Conservation (phyloP, 2,329 filamentous ascomycete genomes). For the Trichoderma polysporum region DNA sequence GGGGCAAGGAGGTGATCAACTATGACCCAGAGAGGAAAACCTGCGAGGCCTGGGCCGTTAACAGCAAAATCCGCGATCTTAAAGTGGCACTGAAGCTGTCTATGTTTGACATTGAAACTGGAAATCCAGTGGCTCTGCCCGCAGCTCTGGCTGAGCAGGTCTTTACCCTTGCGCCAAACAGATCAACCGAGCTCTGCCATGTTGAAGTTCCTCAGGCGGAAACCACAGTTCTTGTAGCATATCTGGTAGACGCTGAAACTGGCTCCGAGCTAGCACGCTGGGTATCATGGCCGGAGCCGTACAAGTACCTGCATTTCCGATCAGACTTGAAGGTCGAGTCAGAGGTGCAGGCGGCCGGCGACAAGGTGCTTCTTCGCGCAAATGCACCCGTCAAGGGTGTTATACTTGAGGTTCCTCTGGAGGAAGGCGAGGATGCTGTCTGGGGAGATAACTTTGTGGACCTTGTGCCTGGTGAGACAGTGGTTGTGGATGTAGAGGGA, state of each 20-base stretch:
- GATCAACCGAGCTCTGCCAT: not conserved
- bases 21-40: not conserved
- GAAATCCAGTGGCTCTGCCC: not conserved
- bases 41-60: not conserved
- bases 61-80: not conserved
- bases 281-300: not conserved
- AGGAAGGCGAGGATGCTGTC: not conserved
- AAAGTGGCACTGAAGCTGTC: not conserved
- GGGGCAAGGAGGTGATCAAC: not conserved
- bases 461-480: not conserved
- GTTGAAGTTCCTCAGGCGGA: not conserved
- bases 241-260: not conserved
- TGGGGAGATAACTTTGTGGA: not conserved
- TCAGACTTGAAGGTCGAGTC: not conserved
- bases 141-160: not conserved
- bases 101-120: not conserved
- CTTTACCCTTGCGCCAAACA: not conserved
- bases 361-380: not conserved
- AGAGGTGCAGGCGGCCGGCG: not conserved
- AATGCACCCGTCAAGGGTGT: not conserved
- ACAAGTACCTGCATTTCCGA: not conserved
- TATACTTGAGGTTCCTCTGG: not conserved
- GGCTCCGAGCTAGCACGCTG: not conserved
- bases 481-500: not conserved
- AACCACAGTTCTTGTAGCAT: not conserved